Evolutionary conservation across 148 eudicot species (phyloP), one percentile per base, ranked within the genome.

Genomic region (Talinum fruticosum): DNA sequence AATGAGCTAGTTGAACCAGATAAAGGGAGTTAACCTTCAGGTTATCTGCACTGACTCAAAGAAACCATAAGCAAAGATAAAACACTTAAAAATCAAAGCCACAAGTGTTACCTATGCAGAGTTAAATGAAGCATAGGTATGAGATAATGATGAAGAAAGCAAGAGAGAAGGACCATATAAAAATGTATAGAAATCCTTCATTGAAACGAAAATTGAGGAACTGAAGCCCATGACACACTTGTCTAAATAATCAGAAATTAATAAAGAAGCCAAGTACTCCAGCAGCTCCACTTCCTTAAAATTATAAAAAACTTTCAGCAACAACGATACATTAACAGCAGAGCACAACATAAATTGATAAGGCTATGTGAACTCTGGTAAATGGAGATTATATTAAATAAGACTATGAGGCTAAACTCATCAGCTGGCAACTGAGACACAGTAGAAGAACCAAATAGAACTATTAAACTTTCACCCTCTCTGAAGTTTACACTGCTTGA

Each of bases 81-180:
- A 76, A 21, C 24, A 4, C 19, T 5, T 28, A 75, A 23, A 41
- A 75, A 30, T 26, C 33, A 47, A 73, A 54, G 74, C 44, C 49
- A 47, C n/a, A 66, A 35, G 70, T 28, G 13, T 14, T 66, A 38
- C 41, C 23, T 8, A 23, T 13, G 35, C 26, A 8, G 62, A 19
- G 67, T 57, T 32, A 79, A 36, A 38, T 59, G 51, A 13, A 76
- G 16, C 14, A 64, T 30, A 23, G 47, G 53, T 10, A 59, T n/a
- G 34, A 26, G 47, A 8, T 57, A 47, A 47, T 59, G 34, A 76
- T 24, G 62, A 26, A 28, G 75, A 32, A 54, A 70, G 51, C 32
- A 77, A 77, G 78, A 54, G 45, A 35, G 69, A 15, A 28, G 30
- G n/a, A 72, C 54, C 51, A 66, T 8, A 66, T 41, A 23, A 29